A percentile compares a stretch with the other conserved stretches of the same genome.
Evolutionary conservation across 1,284 basidiomycete species (phyloP).

Genomic region (Coniferiporia weirii): DNA sequence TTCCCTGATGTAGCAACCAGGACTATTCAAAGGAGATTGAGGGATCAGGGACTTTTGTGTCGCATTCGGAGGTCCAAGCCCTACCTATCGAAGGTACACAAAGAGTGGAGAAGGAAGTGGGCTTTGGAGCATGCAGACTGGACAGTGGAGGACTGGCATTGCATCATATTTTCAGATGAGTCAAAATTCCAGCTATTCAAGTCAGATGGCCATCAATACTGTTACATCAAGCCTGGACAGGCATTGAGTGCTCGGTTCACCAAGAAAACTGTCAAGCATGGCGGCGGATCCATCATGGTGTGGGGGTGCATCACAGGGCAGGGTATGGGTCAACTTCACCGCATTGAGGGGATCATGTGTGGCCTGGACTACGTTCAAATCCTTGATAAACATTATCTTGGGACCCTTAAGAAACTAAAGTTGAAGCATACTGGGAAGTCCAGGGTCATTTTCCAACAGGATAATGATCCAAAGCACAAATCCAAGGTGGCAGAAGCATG

Average conservation of each 20-base stretch:
- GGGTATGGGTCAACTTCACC: conserved; percentile 23
- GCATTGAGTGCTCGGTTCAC: conserved; percentile 17
- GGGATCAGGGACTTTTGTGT: conserved; percentile 9
- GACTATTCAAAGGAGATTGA: conserved; percentile 9
- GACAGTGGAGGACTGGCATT: conserved; percentile 21
- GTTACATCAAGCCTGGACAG: conserved; percentile 22
- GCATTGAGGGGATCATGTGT: conserved; percentile 27
- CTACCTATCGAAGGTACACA: conserved; percentile 7
- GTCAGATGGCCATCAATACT: conserved; percentile 25
- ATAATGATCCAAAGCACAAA: too few relatives aligned
- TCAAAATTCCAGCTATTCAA: conserved; percentile 25
- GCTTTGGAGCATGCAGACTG: conserved; percentile 17
- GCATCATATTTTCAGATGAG: conserved; percentile 25
- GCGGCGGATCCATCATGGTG: conserved; percentile 27
- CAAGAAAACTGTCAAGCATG: conserved; percentile 23
- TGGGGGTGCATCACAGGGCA: conserved; percentile 27
- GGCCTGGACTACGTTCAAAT: conserved; percentile 25
- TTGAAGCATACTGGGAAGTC: conserved; percentile 14
- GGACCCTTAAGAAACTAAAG: conserved; percentile 23
- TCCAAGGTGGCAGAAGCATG: too few relatives aligned
- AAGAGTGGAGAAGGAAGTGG: conserved; percentile 9
- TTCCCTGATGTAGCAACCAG: conserved; percentile 6
- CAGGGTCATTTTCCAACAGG: conserved; percentile 29
- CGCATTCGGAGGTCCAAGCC: conserved; percentile 12
- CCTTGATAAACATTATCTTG: conserved; percentile 26